Conservation (phyloP, 2,329 filamentous ascomycete genomes). For the Periconia digitata region DNA sequence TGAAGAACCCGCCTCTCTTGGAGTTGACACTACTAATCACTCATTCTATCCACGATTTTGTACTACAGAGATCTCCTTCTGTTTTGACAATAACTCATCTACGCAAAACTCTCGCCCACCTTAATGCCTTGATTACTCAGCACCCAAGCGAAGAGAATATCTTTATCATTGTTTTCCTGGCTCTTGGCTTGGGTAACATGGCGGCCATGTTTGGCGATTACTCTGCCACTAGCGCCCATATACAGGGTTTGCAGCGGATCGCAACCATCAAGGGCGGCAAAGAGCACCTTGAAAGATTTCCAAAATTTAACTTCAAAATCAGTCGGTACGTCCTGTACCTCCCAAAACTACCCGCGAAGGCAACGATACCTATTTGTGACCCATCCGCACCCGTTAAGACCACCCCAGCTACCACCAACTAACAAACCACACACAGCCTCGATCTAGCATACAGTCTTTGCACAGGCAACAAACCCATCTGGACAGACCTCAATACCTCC, state of each 20-base stretch:
- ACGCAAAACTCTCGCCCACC: not conserved
- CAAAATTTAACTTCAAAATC: slow-evolving; percentile 10
- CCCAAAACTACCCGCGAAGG: not conserved
- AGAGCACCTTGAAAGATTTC: slow-evolving; percentile 1
- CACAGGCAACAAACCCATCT: slow-evolving; percentile 4
- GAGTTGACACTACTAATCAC: slow-evolving; percentile 1
- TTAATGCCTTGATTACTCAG: slow-evolving; percentile 1
- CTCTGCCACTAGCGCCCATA: slow-evolving; percentile 3
- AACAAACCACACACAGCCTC: not conserved
- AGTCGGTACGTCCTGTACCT: slow-evolving; percentile 4
- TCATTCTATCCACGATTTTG: slow-evolving; percentile 6
- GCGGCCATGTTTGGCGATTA: slow-evolving; percentile 7
- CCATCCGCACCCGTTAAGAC: no score
- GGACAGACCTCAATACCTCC: not conserved
- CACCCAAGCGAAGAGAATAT: not conserved
- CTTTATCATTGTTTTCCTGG: slow-evolving; percentile 1
- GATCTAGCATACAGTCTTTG: slow-evolving; percentile 6
- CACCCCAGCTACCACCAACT: not conserved
- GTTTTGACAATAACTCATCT: slow-evolving; percentile 4
- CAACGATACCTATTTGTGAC: no score
- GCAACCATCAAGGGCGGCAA: slow-evolving; percentile 3
- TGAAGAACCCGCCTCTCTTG: not conserved
- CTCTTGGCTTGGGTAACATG: slow-evolving; percentile 3
- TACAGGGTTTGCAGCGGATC: slow-evolving; percentile 5
- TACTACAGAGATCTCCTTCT: not conserved